phyloP scores from a whole-genome alignment of 208 protist genomes.

The Naegleria fowleri region DNA sequence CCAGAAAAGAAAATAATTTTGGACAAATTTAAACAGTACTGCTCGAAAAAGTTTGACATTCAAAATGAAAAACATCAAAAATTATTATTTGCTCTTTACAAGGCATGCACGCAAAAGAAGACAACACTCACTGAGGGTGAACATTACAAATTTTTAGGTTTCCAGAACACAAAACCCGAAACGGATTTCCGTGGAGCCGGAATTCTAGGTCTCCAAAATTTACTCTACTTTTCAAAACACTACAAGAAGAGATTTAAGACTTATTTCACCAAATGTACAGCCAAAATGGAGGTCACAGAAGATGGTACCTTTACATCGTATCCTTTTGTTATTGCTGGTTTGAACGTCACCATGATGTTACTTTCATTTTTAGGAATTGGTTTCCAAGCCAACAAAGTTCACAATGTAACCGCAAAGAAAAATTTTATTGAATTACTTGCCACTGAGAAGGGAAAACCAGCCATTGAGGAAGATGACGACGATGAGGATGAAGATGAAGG shows the following conservation, averaged over 20 bases:
- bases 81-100: not conserved
- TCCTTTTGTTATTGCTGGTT: constrained; percentile 55
- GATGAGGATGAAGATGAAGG: not conserved
- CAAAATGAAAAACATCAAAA: not conserved
- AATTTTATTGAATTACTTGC: constrained; percentile 32
- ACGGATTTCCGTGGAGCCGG: constrained; percentile 76
- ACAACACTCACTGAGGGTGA: constrained; percentile 35
- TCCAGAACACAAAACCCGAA: constrained; percentile 65
- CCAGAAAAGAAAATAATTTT: not conserved
- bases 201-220: constrained; percentile 58
- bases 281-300: not conserved
- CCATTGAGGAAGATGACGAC: not conserved
- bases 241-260: constrained; percentile 43
- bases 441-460: not conserved
- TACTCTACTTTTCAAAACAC: constrained; percentile 62
- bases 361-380: constrained; percentile 47
- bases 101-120: not conserved
- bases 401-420: constrained; percentile 38
- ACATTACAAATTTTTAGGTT: constrained; percentile 71
- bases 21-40: not conserved
- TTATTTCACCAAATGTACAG: constrained; percentile 34
- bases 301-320: constrained; percentile 48
- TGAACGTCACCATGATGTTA: constrained; percentile 68
- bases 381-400: constrained; percentile 41
- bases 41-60: not conserved